A percentile compares a stretch with the other conserved stretches of the same genome.
Conservation (phyloP, 2,329 filamentous ascomycete species). For the Talaromyces islandicus region DNA sequence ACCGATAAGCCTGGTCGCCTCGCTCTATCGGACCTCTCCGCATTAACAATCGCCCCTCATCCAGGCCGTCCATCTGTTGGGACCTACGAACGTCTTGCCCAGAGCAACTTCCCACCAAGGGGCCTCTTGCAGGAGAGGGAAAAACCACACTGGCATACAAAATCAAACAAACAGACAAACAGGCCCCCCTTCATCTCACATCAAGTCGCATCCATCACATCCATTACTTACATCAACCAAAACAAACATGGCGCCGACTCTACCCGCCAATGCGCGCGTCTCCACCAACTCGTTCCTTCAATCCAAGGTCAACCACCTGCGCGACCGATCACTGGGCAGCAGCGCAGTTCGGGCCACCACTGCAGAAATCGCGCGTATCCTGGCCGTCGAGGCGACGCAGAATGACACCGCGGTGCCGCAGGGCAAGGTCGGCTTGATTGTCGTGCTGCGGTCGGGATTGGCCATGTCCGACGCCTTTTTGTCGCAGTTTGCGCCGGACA, state of each 20-base stretch:
- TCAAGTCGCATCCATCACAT: neutral
- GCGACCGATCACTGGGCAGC: constrained; percentile 14
- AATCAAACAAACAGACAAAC: neutral
- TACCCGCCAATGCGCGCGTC: constrained; percentile 12
- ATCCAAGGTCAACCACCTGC: constrained; percentile 13
- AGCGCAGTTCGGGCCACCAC: constrained; percentile 13
- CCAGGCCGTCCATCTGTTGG: neutral
- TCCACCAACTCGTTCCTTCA: constrained; percentile 14
- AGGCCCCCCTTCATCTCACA: neutral
- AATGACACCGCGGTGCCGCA: neutral
- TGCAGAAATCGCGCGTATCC: constrained; percentile 13
- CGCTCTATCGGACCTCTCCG: constrained; percentile 7
- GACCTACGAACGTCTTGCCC: neutral
- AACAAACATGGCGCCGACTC: neutral
- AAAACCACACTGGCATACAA: neutral
- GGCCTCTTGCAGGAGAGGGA: too few relatives aligned
- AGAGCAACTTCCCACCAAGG: too few relatives aligned
- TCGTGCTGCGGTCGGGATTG: constrained; percentile 33
- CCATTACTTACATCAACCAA: neutral
- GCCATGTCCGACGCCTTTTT: constrained; percentile 34
- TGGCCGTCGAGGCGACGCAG: constrained; percentile 13
- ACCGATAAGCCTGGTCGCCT: constrained; percentile 6
- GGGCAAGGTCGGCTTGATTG: constrained; percentile 15
- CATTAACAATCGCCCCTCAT: neutral
- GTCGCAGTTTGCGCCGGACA: constrained; percentile 18